Evolutionary conservation across 2,329 filamentous ascomycete genomes (phyloP).

Genomic region (Didymella arachidicola): DNA sequence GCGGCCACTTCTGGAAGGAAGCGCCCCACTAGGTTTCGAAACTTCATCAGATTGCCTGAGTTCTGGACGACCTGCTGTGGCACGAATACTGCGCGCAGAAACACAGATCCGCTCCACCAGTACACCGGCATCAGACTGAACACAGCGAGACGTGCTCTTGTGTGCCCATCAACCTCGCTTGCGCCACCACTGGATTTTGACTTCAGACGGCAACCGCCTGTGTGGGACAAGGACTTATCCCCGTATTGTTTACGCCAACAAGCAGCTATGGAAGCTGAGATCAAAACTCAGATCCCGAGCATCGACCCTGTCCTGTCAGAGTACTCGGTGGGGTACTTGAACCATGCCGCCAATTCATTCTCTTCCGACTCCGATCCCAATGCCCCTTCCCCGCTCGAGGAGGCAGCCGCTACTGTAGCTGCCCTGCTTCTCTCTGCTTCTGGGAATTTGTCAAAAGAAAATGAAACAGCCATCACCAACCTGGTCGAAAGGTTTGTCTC

Average conservation of each 20-base stretch:
- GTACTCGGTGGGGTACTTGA: slow-evolving; percentile 93
- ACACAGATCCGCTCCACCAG: slow-evolving; percentile 31
- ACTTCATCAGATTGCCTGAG: slow-evolving; percentile 30
- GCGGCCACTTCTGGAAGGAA: slow-evolving; percentile 19
- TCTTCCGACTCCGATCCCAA: slow-evolving; percentile 73
- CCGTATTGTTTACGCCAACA: slow-evolving; percentile 27
- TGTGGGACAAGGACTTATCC: slow-evolving; percentile 30
- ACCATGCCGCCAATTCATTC: slow-evolving; percentile 88
- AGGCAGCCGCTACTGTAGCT: slow-evolving; percentile 85
- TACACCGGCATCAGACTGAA: slow-evolving; percentile 19
- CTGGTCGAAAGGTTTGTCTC: slow-evolving; percentile 91
- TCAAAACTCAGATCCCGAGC: slow-evolving; percentile 81
- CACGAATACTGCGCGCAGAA: slow-evolving; percentile 30
- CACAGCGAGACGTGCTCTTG: slow-evolving; percentile 26
- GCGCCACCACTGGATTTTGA: slow-evolving; percentile 29
- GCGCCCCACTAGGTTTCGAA: slow-evolving; percentile 15
- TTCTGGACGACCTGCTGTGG: slow-evolving; percentile 31
- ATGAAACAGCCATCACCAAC: slow-evolving; percentile 79
- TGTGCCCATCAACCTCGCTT: slow-evolving; percentile 26
- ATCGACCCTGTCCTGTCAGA: slow-evolving; percentile 89
- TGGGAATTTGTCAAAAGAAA: slow-evolving; percentile 74
- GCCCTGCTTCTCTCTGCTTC: slow-evolving; percentile 93
- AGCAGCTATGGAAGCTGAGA: slow-evolving; percentile 80
- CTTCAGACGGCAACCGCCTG: slow-evolving; percentile 22
- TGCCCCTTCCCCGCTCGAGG: slow-evolving; percentile 77